Base-by-base conservation (phyloP, 2,329 filamentous ascomycete genomes). In the Colletotrichum tropicicola region DNA sequence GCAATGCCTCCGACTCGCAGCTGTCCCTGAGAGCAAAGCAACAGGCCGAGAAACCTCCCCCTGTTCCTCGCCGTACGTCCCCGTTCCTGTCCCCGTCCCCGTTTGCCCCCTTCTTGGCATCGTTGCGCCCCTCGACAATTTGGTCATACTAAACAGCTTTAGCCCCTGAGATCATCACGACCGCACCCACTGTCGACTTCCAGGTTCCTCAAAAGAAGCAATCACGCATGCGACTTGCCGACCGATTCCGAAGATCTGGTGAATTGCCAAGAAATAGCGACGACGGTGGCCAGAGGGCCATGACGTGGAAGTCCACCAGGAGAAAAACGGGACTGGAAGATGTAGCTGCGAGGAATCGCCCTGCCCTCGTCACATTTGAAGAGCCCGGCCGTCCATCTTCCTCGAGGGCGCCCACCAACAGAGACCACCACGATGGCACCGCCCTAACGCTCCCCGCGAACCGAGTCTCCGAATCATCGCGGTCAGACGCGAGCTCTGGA, bases 1-100 rank as follows among this genome's bases (percentile, higher is more conserved):
- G 94, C 73, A 94, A 97, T 85, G 94, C 93, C 67, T 98, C 94
- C 8, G 95, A 98, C 79, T 92, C 94, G 53, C 94, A 98, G 77
- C 81, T 98, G 66, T 93, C 93, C 10, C 83, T 89, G 28, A 87
- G 89, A 75, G 91, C 91, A 55, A 94, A 91, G 75, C 87, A 91
- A 71, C 90, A 93, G 59, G 81, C 83, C 65, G 81, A 84, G 72
- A 84, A 81, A 70, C 78, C 83, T 21, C 88, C 84, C 72, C 89
- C 83, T 71, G 83, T 87, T 73, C 89, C 82, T 74, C 86, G 80
- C 79, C 85, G 83, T 89, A 87, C 69, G 78, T 79, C 45, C 5
- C n/a, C 19, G n/a, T 25, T 58, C 68, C 63, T 57, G n/a, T n/a
- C n/a, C n/a, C n/a, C n/a, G n/a, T n/a, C n/a, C n/a, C n/a, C n/a